Percentiles rank a stretch among this genome's conserved stretches.
phyloP scores from a whole-genome alignment of 1,139 yeast genomes.

The Pichia sp. region DNA sequence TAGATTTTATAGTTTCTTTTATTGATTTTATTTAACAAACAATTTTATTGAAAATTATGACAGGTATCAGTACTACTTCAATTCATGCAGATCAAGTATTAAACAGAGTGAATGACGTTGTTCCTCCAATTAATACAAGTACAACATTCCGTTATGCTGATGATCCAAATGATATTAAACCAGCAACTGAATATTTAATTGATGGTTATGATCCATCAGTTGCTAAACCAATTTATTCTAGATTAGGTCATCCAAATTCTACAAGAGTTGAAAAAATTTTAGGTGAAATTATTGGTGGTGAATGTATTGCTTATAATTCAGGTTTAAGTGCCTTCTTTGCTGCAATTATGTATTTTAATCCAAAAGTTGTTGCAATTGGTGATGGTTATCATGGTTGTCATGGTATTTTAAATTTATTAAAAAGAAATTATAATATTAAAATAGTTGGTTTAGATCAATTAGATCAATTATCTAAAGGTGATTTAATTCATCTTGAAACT shows the following conservation, averaged over 20 bases:
- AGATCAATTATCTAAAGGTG: constrained; percentile 53
- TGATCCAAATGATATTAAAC: constrained; percentile 48
- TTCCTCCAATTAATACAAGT: constrained; percentile 75
- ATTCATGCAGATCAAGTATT: constrained; percentile 54
- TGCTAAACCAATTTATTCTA: constrained; percentile 50
- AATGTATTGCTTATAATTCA: constrained; percentile 63
- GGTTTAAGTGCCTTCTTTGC: constrained; percentile 83
- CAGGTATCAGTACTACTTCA: constrained; percentile 44
- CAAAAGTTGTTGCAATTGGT: constrained; percentile 69
- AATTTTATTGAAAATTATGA: constrained; percentile 25
- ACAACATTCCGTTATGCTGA: constrained; percentile 67
- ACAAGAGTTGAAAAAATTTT: constrained; percentile 62
- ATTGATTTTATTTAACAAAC: too few species aligned
- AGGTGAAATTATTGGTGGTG: constrained; percentile 48
- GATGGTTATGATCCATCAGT: constrained; percentile 29
- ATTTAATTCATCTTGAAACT: constrained; percentile 75
- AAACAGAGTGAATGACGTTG: constrained; percentile 48
- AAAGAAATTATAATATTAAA: constrained; percentile 55
- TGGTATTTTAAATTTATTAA: constrained; percentile 57
- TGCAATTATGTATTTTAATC: constrained; percentile 62
- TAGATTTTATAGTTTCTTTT: too few species aligned
- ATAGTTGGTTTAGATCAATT: constrained; percentile 47
- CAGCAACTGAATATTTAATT: constrained; percentile 29
- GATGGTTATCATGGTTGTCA: constrained; percentile 83
- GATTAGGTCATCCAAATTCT: constrained; percentile 68